Conservation (phyloP, 2,329 filamentous ascomycete genomes). For the Hymenoscyphus fraxineus region DNA sequence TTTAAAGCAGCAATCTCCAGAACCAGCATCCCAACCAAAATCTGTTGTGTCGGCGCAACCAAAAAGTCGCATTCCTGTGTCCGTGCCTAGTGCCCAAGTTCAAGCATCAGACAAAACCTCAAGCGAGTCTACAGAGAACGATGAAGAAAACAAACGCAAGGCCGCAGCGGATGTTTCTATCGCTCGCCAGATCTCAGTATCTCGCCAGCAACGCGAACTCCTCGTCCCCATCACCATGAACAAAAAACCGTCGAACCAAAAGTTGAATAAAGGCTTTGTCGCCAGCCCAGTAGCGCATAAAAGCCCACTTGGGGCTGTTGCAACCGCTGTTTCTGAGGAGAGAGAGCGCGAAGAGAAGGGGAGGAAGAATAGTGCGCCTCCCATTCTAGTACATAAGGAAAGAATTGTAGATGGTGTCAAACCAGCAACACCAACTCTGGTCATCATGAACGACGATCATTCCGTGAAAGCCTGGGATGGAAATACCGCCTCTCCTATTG, state of each 20-base stretch:
- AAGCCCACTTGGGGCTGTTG: conserved; percentile 22
- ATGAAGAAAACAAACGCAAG: conserved; percentile 43
- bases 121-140: conserved; percentile 31
- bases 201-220: conserved; percentile 56
- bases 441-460: conserved; percentile 22
- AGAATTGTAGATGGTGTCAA: conserved; percentile 20
- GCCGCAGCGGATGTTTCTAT: conserved; percentile 63
- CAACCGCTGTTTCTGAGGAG: conserved; percentile 20
- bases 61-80: conserved; percentile 3
- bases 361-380: not conserved
- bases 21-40: conserved; percentile 10
- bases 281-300: conserved; percentile 14
- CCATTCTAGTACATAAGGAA: conserved; percentile 7
- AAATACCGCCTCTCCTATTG: not conserved
- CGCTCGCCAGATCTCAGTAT: conserved; percentile 64
- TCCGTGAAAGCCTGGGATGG: conserved; percentile 18
- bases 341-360: conserved; percentile 4
- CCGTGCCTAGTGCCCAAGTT: conserved; percentile 4
- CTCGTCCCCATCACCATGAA: conserved; percentile 47
- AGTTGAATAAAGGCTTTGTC: conserved; percentile 11
- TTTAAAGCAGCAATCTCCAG: conserved; percentile 7
- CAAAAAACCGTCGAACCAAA: not conserved
- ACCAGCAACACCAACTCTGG: conserved; percentile 27
- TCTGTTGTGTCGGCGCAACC: conserved; percentile 8
- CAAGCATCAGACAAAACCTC: conserved; percentile 7